Conservation (phyloP, 2,329 filamentous ascomycete genomes). For the Coniochaeta pulveracea region DNA sequence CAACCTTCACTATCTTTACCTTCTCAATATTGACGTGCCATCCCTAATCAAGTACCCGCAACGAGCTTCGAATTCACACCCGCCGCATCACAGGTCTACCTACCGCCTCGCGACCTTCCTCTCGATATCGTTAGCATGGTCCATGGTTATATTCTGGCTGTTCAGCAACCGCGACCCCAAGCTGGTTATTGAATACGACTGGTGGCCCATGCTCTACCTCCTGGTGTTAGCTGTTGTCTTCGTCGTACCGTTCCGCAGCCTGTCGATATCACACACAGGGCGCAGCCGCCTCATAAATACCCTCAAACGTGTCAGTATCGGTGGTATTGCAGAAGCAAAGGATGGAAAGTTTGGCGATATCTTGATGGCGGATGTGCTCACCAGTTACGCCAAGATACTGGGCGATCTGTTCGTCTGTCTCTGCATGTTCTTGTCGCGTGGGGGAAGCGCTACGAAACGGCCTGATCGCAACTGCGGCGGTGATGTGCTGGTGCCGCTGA, state of each 20-base stretch:
- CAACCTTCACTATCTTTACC: constrained; percentile 79
- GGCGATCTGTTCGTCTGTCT: constrained; percentile 80
- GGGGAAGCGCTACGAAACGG: constrained; percentile 62
- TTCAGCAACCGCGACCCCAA: constrained; percentile 60
- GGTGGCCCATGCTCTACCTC: constrained; percentile 78
- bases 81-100: constrained; percentile 67
- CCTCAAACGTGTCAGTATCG: constrained; percentile 67
- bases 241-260: constrained; percentile 57
- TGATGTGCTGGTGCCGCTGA: constrained; percentile 65
- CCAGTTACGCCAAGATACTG: constrained; percentile 86
- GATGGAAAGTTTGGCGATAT: constrained; percentile 95
- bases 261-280: constrained; percentile 52
- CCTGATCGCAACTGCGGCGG: constrained; percentile 79
- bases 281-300: constrained; percentile 66
- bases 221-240: constrained; percentile 61
- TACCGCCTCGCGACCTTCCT: constrained; percentile 78
- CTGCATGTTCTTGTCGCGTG: constrained; percentile 77
- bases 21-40: constrained; percentile 76
- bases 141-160: constrained; percentile 73
- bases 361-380: constrained; percentile 84
- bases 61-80: constrained; percentile 57
- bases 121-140: constrained; percentile 57
- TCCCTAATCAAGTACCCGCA: constrained; percentile 76
- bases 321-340: constrained; percentile 73
- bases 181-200: constrained; percentile 67